phyloP scores from a whole-genome alignment of 1,139 yeast genomes.

The Saccharomycopsis crataegensis region DNA sequence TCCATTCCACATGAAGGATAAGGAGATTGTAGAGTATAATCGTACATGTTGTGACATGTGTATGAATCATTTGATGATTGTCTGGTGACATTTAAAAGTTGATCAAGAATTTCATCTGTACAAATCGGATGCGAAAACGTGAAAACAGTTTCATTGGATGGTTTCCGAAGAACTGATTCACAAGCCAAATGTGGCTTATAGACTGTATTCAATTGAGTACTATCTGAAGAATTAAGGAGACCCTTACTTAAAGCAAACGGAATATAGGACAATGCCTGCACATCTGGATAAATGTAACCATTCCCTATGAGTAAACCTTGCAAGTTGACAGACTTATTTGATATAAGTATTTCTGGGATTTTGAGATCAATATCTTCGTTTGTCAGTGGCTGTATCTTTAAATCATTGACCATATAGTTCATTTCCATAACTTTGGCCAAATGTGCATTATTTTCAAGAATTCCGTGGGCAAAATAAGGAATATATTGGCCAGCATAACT shows the following conservation, averaged over 20 bases:
- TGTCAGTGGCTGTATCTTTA: constrained; percentile 69
- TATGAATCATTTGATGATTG: constrained; percentile 26
- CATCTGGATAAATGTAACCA: constrained; percentile 75
- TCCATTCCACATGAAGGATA: constrained; percentile 87
- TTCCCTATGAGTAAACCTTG: constrained; percentile 64
- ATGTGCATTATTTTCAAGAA: constrained; percentile 29
- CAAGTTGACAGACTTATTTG: constrained; percentile 31
- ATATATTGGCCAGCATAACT: constrained; percentile 86
- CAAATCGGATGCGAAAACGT: constrained; percentile 4
- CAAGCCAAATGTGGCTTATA: constrained; percentile 4
- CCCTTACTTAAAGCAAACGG: constrained; percentile 38
- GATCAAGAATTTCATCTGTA: constrained; percentile 5
- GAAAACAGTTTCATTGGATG: background rate
- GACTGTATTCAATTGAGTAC: background rate
- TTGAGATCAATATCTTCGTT: constrained; percentile 22
- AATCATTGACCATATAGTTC: constrained; percentile 85
- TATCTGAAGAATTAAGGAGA: background rate
- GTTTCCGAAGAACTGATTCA: background rate
- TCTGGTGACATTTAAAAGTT: constrained; percentile 4
- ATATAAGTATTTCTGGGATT: background rate
- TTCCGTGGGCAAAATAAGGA: constrained; percentile 59
- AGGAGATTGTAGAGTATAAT: constrained; percentile 59
- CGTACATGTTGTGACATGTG: constrained; percentile 73
- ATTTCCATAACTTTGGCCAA: constrained; percentile 22
- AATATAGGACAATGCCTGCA: constrained; percentile 60